Evolutionary conservation across 2,329 filamentous ascomycete genomes (phyloP).

Genomic region (Bipolaris oryzae): DNA sequence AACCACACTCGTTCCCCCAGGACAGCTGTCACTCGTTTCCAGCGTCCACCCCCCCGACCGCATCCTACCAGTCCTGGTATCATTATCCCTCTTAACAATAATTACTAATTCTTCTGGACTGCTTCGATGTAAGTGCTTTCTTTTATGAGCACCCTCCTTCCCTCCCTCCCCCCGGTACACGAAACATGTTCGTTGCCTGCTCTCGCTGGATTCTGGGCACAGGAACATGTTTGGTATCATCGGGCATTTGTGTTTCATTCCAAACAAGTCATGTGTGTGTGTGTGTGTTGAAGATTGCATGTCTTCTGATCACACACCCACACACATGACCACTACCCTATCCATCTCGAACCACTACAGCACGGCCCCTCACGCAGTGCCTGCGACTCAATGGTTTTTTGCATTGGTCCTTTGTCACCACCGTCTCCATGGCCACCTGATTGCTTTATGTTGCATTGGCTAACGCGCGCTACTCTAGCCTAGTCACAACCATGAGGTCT

Average conservation of each 20-base stretch:
- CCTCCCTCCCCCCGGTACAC: too few relatives aligned
- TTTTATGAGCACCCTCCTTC: background rate
- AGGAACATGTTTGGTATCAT: too few relatives aligned
- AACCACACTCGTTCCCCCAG: constrained; percentile 15
- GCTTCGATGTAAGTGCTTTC: constrained; percentile 18
- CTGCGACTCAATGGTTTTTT: background rate
- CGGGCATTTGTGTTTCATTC: too few relatives aligned
- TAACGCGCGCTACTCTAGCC: constrained; percentile 22
- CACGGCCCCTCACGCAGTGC: background rate
- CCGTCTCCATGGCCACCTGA: background rate
- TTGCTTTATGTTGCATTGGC: constrained; percentile 4
- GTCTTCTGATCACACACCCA: constrained; percentile 3
- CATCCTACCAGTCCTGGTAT: background rate
- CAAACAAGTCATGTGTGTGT: too few relatives aligned
- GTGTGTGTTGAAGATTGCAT: background rate
- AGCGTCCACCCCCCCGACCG: constrained; percentile 11
- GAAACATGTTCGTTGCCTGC: too few relatives aligned
- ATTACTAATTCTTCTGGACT: constrained; percentile 13
- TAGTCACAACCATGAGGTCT: constrained; percentile 35
- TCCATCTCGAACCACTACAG: background rate
- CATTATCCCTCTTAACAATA: background rate
- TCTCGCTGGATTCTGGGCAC: too few relatives aligned
- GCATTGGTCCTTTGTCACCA: background rate
- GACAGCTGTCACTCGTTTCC: constrained; percentile 38
- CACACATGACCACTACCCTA: constrained; percentile 1